phyloP scores from a whole-genome alignment of 2,329 filamentous ascomycete genomes.

The Salinomyces thailandicus region DNA sequence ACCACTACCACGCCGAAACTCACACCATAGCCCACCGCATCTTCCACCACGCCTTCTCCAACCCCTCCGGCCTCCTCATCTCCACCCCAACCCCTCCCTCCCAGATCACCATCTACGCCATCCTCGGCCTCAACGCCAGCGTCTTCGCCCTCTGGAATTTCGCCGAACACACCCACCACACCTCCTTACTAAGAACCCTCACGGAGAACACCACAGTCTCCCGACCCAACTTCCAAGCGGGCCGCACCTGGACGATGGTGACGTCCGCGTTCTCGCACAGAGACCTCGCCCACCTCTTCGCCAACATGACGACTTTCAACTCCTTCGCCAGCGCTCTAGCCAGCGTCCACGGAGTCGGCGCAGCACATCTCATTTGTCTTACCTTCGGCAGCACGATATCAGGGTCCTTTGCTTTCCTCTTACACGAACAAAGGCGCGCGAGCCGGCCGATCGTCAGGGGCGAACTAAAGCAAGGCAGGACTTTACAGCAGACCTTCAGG shows the following conservation, averaged over 20 bases:
- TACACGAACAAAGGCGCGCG: slow-evolving; percentile 5
- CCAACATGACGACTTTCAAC: slow-evolving; percentile 34
- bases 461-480: not conserved
- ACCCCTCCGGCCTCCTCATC: too few species aligned
- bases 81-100: not conserved
- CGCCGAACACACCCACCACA: slow-evolving; percentile 13
- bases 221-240: slow-evolving; percentile 16
- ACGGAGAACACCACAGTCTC: slow-evolving; percentile 26
- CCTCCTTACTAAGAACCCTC: slow-evolving; percentile 7
- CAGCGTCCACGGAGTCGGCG: slow-evolving; percentile 20
- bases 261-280: slow-evolving; percentile 33
- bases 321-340: slow-evolving; percentile 28
- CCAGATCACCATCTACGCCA: slow-evolving; percentile 6
- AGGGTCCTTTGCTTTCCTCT: slow-evolving; percentile 16
- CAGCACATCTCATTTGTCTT: slow-evolving; percentile 15
- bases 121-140: slow-evolving; percentile 32
- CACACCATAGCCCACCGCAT: not conserved
- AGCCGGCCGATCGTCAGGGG: not conserved
- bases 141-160: slow-evolving; percentile 31
- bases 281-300: slow-evolving; percentile 26
- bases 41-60: not conserved
- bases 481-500: not conserved
- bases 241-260: slow-evolving; percentile 29
- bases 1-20: too few species aligned
- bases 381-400: slow-evolving; percentile 18